Percentiles rank a stretch among this genome's conserved stretches.
Conservation (phyloP, 495 filamentous ascomycete species). For the Evernia prunastri region DNA sequence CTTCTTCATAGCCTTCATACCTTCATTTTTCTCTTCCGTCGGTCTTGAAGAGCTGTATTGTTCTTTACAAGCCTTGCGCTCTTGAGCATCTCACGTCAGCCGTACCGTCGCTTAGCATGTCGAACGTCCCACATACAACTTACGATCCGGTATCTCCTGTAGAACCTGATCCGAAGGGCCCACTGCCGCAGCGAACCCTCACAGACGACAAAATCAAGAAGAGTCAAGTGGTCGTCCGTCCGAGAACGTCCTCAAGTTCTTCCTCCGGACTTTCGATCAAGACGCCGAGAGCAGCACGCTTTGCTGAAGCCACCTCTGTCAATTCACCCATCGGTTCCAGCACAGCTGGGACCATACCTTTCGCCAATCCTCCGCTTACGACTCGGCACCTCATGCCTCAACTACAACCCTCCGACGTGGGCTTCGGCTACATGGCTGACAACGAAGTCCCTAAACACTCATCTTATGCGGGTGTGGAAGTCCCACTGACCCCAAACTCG, state of each 20-base stretch:
- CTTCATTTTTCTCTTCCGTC: neutral
- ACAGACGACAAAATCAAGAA: constrained; percentile 22
- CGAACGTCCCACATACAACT: constrained; percentile 16
- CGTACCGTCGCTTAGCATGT: constrained; percentile 23
- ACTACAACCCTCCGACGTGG: constrained; percentile 72
- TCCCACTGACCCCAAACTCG: constrained; percentile 58
- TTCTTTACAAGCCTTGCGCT: neutral
- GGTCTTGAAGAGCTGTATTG: constrained; percentile 5
- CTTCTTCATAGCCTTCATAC: constrained; percentile 1
- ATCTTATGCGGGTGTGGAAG: constrained; percentile 36
- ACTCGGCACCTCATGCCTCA: constrained; percentile 53
- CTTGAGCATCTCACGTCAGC: constrained; percentile 22
- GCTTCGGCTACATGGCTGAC: constrained; percentile 79
- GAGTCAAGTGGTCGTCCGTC: constrained; percentile 16
- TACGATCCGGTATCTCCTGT: constrained; percentile 19
- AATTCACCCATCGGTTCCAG: constrained; percentile 69
- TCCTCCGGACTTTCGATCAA: constrained; percentile 58
- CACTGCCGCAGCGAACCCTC: constrained; percentile 6
- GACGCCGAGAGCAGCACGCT: constrained; percentile 74
- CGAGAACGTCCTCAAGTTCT: constrained; percentile 40
- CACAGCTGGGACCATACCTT: constrained; percentile 51
- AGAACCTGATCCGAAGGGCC: constrained; percentile 11
- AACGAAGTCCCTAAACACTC: constrained; percentile 48
- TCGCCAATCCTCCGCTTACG: constrained; percentile 55
- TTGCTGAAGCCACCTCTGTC: constrained; percentile 84